A percentile compares a stretch with the other conserved stretches of the same genome.
phyloP scores from a whole-genome alignment of 2,329 filamentous ascomycete genomes.

The Colletotrichum melonis region DNA sequence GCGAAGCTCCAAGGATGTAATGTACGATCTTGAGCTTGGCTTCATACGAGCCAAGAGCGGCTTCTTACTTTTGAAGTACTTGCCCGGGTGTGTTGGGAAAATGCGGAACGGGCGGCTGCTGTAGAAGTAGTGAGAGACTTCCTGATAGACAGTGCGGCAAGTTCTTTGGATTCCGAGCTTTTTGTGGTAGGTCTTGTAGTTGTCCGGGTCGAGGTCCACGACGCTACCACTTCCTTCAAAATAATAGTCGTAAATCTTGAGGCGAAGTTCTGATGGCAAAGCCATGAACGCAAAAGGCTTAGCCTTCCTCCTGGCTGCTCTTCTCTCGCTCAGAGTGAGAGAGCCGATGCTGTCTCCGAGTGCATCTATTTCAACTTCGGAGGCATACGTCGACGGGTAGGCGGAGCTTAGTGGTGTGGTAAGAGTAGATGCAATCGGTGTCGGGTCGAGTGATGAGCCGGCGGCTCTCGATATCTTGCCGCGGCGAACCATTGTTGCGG shows the following conservation, averaged over 20 bases:
- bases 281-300: constrained; percentile 73
- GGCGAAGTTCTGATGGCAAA: constrained; percentile 76
- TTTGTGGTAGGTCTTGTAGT: constrained; percentile 71
- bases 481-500: constrained; percentile 36
- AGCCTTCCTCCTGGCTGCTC: constrained; percentile 35
- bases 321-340: constrained; percentile 49
- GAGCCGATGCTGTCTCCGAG: constrained; percentile 52
- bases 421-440: constrained; percentile 41
- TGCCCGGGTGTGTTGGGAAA: constrained; percentile 73
- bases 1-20: constrained; percentile 76
- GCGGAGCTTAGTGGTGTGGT: constrained; percentile 51
- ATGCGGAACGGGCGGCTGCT: constrained; percentile 71
- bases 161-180: constrained; percentile 71
- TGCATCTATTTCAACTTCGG: constrained; percentile 55
- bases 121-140: constrained; percentile 76
- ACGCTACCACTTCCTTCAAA: constrained; percentile 66
- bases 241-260: constrained; percentile 74
- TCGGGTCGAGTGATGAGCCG: constrained; percentile 33
- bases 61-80: constrained; percentile 79
- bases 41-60: constrained; percentile 77
- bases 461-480: constrained; percentile 48
- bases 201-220: constrained; percentile 75
- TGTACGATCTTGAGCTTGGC: constrained; percentile 65
- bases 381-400: constrained; percentile 48
- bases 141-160: constrained; percentile 69